Base-by-base conservation (phyloP, 768 basidiomycete genomes). In the Russula compacta region DNA sequence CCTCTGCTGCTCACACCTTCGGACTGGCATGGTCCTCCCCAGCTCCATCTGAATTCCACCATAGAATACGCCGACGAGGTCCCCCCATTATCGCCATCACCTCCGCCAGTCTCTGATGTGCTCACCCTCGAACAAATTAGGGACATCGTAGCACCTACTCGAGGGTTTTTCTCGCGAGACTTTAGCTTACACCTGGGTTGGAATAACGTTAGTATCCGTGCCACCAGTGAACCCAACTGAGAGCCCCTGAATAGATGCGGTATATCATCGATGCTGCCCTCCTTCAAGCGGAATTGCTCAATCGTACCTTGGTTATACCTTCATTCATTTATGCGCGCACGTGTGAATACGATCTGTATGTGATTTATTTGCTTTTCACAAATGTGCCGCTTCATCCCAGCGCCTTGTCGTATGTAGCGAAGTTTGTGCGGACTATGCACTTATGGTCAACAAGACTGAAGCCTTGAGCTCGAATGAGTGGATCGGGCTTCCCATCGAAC, bases 221-320 rank as follows among this genome's bases (percentile, higher is more conserved):
- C 44, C 9, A 36, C 24, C 3, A 35, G 9, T 21, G 19, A 4
- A 14, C 19, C 1, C 33, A 21, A 17, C 48, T 39, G 46, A 66
- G 56, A n/a, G 9, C 4, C 33, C 42, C 14, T 61, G 36, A 12
- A 52, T 42, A 78, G 78, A 72, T 79, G 71, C 74, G 78, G 19
- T 79, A 79, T 60, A 79, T 80, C 56, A 73, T 80, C 58, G 78
- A 79, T 58, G 73, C 77, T 1, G 71, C 77, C 5, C 62, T 79
- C 14, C 57, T 77, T 21, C 79, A 80, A 43, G 76, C 77, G 24
- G 64, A 67, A 35, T 66, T 79, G 9, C 70, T 79, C 40, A 76
- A 77, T 65, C 73, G 78, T 38, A 77, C 76, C 1, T 71, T 76
- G 53, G 69, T 79, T 48, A 55, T 80, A 43, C 79, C 78, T 6